Conservation (phyloP, 306 rosid genomes). For the Fragaria iinumae region DNA sequence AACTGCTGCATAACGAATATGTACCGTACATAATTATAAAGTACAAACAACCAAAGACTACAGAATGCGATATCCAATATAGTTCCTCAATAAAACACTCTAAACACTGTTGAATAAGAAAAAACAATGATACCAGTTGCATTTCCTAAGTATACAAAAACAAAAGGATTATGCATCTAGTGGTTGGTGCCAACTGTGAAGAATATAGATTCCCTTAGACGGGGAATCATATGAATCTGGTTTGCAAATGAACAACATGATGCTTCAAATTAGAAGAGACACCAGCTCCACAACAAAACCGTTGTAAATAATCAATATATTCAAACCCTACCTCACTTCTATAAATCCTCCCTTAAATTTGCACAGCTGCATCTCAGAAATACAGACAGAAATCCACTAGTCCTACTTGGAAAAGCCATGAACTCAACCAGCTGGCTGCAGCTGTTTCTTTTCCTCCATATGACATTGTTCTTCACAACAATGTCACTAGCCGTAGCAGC, state of each 20-base stretch:
- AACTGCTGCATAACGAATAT: neutral
- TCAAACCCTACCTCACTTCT: neutral
- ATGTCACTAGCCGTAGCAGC: conserved; percentile 19
- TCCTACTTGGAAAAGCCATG: conserved; percentile 5
- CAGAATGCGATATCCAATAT: neutral
- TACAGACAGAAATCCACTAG: neutral
- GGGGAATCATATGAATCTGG: conserved; percentile 12
- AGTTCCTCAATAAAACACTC: neutral
- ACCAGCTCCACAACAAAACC: neutral
- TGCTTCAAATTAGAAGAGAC: conserved; percentile 4
- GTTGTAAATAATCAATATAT: neutral
- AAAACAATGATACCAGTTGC: neutral
- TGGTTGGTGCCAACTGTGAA: neutral
- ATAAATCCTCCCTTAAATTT: conserved; percentile 10
- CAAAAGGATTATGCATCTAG: neutral
- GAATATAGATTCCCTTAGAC: neutral
- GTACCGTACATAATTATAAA: neutral
- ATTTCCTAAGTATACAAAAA: neutral
- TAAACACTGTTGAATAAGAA: neutral
- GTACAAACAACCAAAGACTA: neutral
- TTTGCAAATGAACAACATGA: neutral
- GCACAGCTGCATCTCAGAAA: neutral
- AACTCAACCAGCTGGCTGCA: neutral
- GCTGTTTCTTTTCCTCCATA: conserved; percentile 8
- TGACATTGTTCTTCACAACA: conserved; percentile 3